A percentile compares a stretch with the other conserved stretches of the same genome.
Evolutionary conservation across 2,329 filamentous ascomycete species (phyloP).

Genomic region (Neopestalotiopsis clavispora): DNA sequence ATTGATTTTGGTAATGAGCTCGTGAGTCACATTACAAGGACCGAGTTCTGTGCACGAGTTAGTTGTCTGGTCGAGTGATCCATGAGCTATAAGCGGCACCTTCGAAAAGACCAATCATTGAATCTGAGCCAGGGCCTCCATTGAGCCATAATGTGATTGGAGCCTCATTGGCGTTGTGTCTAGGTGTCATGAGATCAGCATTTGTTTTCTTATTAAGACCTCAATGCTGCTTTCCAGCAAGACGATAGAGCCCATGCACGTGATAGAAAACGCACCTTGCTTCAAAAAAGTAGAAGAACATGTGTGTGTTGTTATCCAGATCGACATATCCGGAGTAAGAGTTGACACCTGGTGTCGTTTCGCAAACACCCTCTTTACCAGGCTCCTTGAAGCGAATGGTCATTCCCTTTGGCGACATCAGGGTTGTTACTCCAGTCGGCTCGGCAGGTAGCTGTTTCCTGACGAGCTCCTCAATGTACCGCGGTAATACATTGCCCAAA

Average conservation of each 20-base stretch:
- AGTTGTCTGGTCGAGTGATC: neutral
- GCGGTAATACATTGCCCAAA: neutral
- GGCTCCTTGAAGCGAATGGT: slow-evolving; percentile 57
- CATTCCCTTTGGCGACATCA: slow-evolving; percentile 47
- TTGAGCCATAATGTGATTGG: slow-evolving; percentile 48
- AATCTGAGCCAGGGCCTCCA: slow-evolving; percentile 60
- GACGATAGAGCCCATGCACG: too few species aligned
- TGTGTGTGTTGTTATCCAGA: slow-evolving; percentile 32
- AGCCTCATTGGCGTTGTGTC: slow-evolving; percentile 46
- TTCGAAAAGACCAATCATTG: slow-evolving; percentile 15
- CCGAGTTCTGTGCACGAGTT: neutral
- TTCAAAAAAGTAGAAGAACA: slow-evolving; percentile 55
- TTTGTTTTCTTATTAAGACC: neutral
- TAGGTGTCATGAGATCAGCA: neutral
- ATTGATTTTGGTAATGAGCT: slow-evolving; percentile 30
- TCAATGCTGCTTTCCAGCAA: too few species aligned
- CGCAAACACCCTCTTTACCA: slow-evolving; percentile 49
- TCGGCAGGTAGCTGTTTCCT: slow-evolving; percentile 43
- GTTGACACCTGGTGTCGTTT: slow-evolving; percentile 56
- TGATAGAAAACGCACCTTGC: slow-evolving; percentile 30
- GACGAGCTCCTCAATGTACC: slow-evolving; percentile 17
- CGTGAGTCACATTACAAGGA: slow-evolving; percentile 34
- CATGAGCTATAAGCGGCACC: neutral
- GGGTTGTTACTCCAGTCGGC: slow-evolving; percentile 47
- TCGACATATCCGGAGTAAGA: slow-evolving; percentile 45